Evolutionary conservation across 106 monocot species (phyloP), one percentile per base, ranked within the genome.

Genomic region (Dendrobium catenatum): DNA sequence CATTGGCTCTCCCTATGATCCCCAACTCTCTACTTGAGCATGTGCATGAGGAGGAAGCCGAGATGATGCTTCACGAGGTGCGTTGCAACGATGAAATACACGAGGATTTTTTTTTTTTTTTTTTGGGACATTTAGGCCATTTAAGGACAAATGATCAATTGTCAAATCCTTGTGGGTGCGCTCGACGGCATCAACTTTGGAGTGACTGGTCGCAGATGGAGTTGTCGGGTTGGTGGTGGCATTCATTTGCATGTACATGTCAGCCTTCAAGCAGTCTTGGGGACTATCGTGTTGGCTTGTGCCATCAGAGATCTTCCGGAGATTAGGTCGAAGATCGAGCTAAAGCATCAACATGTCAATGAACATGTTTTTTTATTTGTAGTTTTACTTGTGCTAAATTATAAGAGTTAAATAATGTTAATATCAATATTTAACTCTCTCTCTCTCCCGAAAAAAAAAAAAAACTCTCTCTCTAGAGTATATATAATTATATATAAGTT

Each of bases 11-110:
- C 48, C 83, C 85, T n/a, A 85, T 85, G 78, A 88, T 85, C 15
- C 88, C 88, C 73, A 88, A 83, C 78, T 85, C 82, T 19, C 80
- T 88, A 47, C 74, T 88, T 26, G 82, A 88, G 46, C 88, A 85
- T 24, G 83, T 85, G 24, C 29, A 70, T 13, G 41, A 51, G 0
- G 89, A 80, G 31, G 44, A 86, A 42, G 89, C 85, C 33, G 79
- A 81, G 84, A 42, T 44, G 20, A 83, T 85, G 80, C 81, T 88
- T 27, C 61, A 68, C 7, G 31, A 41, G 22, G 41, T 88, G 1
- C 83, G 88, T 0, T 85, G 89, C 41, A 81, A 77, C 8, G 56
- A 75, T 6, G 84, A 88, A 51, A 55, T 85, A 44, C 18, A 79
- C 0, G 77, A 37, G 4, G 88, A 86, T 81, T 82, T 31, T 31